phyloP scores from a whole-genome alignment of 2,329 filamentous ascomycete genomes.

The Neonectria coccinea region DNA sequence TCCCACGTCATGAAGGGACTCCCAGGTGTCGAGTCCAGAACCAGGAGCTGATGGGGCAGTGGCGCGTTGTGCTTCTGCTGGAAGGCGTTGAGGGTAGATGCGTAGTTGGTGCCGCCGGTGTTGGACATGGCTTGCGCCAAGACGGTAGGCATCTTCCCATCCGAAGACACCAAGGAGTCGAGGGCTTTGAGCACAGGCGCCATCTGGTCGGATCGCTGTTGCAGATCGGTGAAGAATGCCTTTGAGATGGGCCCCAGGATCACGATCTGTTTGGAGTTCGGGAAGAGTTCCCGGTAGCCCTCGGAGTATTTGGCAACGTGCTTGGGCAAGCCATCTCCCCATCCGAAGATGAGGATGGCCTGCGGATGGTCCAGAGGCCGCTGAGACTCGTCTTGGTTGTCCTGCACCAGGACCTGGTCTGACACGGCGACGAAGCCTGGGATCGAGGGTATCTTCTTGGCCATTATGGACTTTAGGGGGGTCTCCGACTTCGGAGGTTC shows the following conservation, averaged over 20 bases:
- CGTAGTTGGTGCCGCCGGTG: constrained; percentile 66
- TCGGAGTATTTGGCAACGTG: constrained; percentile 68
- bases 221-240: constrained; percentile 58
- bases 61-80: constrained; percentile 50
- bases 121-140: constrained; percentile 69
- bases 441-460: constrained; percentile 38
- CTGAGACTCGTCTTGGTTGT: constrained; percentile 45
- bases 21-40: constrained; percentile 67
- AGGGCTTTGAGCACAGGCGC: constrained; percentile 55
- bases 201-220: constrained; percentile 59
- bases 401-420: constrained; percentile 60
- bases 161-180: constrained; percentile 27
- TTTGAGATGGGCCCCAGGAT: constrained; percentile 63
- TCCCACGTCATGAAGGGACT: constrained; percentile 54
- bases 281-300: constrained; percentile 64
- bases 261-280: constrained; percentile 62
- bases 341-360: constrained; percentile 66
- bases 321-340: constrained; percentile 67
- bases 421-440: constrained; percentile 60
- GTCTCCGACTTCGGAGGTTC: background rate
- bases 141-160: constrained; percentile 49
- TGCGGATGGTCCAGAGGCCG: constrained; percentile 51
- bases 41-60: constrained; percentile 61
- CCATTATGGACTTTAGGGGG: constrained; percentile 27
- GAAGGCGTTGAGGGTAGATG: constrained; percentile 62